Conservation (phyloP, 2,329 filamentous ascomycete species). For the Gaeumannomyces tritici region DNA sequence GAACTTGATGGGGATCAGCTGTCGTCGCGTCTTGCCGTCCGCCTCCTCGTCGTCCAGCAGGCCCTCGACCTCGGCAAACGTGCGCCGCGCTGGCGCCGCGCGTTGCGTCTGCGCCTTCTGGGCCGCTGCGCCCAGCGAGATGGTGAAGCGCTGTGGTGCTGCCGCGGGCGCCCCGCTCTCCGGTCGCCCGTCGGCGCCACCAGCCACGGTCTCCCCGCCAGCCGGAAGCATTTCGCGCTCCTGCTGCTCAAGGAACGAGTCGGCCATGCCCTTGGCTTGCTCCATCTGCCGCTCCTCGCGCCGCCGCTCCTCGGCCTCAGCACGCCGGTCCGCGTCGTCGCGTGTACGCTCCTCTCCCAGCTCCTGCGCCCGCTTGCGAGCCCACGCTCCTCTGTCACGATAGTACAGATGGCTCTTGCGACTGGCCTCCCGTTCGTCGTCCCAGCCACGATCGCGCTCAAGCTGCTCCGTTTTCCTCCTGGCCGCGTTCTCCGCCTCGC, state of each 20-base stretch:
- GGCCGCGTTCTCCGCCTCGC: conserved; percentile 58
- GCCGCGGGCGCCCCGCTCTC: conserved; percentile 10
- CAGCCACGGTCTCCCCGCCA: conserved; percentile 5
- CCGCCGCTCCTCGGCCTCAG: conserved; percentile 66
- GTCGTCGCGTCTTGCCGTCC: conserved; percentile 55
- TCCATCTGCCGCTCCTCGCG: conserved; percentile 64
- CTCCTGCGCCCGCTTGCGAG: conserved; percentile 67
- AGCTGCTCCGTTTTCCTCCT: conserved; percentile 63
- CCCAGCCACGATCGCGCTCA: conserved; percentile 58
- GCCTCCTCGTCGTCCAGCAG: conserved; percentile 93
- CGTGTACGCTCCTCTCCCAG: conserved; percentile 63
- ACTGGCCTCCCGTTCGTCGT: conserved; percentile 75
- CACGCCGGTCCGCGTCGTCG: conserved; percentile 74
- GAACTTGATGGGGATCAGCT: conserved; percentile 74
- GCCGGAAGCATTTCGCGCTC: conserved; percentile 54
- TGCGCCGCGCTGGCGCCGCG: conserved; percentile 55
- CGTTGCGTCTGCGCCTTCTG: conserved; percentile 57
- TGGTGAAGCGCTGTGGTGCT: conserved; percentile 75
- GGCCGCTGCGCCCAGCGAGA: conserved; percentile 82
- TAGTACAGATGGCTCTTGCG: conserved; percentile 76
- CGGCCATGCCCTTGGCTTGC: conserved; percentile 73
- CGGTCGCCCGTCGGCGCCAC: conserved; percentile 21
- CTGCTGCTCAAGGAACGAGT: conserved; percentile 81
- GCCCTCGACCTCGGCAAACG: conserved; percentile 87
- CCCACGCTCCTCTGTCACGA: conserved; percentile 75